These are phyloP conservation scores for Fusarium agapanthi DNA, from an alignment of 2,329 filamentous ascomycete genomes.

Conservation along the genomic window DNA sequence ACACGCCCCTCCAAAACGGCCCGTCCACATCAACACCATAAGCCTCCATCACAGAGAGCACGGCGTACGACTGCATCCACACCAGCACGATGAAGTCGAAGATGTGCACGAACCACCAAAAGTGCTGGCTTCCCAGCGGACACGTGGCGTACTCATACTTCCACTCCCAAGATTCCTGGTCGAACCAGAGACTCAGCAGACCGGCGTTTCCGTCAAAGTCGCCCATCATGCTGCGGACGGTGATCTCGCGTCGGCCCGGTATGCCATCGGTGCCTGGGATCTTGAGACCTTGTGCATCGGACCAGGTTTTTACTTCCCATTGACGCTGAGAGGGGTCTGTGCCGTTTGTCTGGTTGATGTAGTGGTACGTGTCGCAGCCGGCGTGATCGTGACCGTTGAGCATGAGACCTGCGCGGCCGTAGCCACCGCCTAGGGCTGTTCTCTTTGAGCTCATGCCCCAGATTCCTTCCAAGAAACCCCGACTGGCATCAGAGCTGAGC, in stretches of 20 bases:
- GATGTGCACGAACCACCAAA: slow-evolving; percentile 93
- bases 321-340: slow-evolving; percentile 50
- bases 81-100: slow-evolving; percentile 64
- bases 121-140: slow-evolving; percentile 82
- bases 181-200: slow-evolving; percentile 89
- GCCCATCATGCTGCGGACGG: slow-evolving; percentile 98
- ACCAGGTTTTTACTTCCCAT: slow-evolving; percentile 62
- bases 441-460: slow-evolving; percentile 77
- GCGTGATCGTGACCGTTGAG: slow-evolving; percentile 95
- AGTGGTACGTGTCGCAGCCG: slow-evolving; percentile 91
- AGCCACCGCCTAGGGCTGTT: slow-evolving; percentile 66
- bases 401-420: slow-evolving; percentile 78
- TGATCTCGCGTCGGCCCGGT: slow-evolving; percentile 84
- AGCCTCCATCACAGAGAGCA: slow-evolving; percentile 39
- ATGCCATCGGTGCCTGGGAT: slow-evolving; percentile 54
- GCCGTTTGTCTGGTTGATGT: slow-evolving; percentile 69
- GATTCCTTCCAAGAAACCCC: slow-evolving; percentile 82
- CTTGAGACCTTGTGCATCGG: slow-evolving; percentile 51
- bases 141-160: slow-evolving; percentile 82
- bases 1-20: slow-evolving; percentile 31
- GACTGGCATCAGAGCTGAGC: slow-evolving; percentile 76
- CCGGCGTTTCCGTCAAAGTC: slow-evolving; percentile 93
- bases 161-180: slow-evolving; percentile 78
- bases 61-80: slow-evolving; percentile 40
- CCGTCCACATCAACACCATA: slow-evolving; percentile 50